These are phyloP conservation scores for Pseudocercospora pini-densiflorae DNA, from an alignment of 2,329 filamentous ascomycete genomes.

Conservation along the genomic window DNA sequence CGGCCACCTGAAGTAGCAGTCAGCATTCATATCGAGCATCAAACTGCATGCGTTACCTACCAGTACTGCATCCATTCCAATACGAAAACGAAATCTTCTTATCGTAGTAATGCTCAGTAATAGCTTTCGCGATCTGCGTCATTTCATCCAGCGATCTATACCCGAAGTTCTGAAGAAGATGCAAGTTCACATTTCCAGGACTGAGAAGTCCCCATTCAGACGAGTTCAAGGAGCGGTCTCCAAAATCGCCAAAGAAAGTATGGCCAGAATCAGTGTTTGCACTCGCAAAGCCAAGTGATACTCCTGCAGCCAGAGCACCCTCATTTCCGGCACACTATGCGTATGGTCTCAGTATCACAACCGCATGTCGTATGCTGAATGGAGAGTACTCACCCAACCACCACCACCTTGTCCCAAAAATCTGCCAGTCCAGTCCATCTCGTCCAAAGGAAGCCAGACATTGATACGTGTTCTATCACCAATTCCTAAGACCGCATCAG, in stretches of 20 bases:
- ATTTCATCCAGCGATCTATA: conserved; percentile 41
- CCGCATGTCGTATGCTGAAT: background rate
- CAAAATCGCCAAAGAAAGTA: conserved; percentile 8
- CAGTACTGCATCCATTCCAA: conserved; percentile 46
- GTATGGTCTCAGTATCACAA: background rate
- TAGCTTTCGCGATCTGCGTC: conserved; percentile 39
- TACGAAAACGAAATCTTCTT: conserved; percentile 42
- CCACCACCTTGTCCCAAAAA: conserved; percentile 49
- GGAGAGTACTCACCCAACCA: conserved; percentile 33
- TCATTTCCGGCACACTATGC: conserved; percentile 31
- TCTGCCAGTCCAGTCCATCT: conserved; percentile 38
- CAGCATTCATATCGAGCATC: background rate
- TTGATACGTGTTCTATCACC: conserved; percentile 39
- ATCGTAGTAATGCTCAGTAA: conserved; percentile 41
- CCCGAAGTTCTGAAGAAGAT: conserved; percentile 42
- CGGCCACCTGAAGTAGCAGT: conserved; percentile 32
- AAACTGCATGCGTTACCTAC: conserved; percentile 11
- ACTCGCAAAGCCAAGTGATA: conserved; percentile 33
- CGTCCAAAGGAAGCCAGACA: conserved; percentile 39
- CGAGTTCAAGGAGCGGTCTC: conserved; percentile 20
- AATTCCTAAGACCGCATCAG: conserved; percentile 22
- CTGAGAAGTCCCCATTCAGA: conserved; percentile 33
- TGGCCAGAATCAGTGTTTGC: conserved; percentile 36
- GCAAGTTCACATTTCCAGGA: conserved; percentile 41
- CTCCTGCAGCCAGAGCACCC: conserved; percentile 20